Conservation (phyloP, 345 rosid genomes). For the Anastatica hierochuntica region DNA sequence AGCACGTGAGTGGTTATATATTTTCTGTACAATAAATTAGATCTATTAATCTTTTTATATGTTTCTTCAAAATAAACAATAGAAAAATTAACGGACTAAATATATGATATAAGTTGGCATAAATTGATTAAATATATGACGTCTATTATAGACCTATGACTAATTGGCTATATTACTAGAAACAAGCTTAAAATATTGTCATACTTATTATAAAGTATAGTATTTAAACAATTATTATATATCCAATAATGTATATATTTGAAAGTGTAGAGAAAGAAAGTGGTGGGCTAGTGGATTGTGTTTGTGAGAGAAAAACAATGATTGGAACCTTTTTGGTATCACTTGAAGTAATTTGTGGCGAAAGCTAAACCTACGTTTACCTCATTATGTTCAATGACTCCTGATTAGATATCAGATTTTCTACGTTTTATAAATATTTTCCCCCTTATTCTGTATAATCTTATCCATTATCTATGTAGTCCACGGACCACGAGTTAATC, state of each 20-base stretch:
- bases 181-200: slow-evolving; percentile 8
- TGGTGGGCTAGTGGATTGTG: slow-evolving; percentile 27
- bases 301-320: slow-evolving; percentile 22
- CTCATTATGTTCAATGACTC: slow-evolving; percentile 42
- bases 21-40: too few relatives aligned
- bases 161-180: not conserved
- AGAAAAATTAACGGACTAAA: not conserved
- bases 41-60: too few relatives aligned
- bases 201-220: not conserved
- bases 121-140: not conserved
- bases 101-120: slow-evolving; percentile 1
- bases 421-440: not conserved
- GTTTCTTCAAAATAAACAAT: too few relatives aligned
- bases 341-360: slow-evolving; percentile 49
- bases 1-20: too few relatives aligned
- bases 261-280: slow-evolving; percentile 3
- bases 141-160: not conserved
- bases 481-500: too few relatives aligned
- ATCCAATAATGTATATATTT: not conserved
- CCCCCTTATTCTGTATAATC: too few relatives aligned
- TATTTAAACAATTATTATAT: not conserved
- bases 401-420: slow-evolving; percentile 19
- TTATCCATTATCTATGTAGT: too few relatives aligned
- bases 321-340: slow-evolving; percentile 51
- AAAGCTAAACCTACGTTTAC: slow-evolving; percentile 47